Base-by-base conservation (phyloP, 2,329 filamentous ascomycete genomes). In the Fusarium sp. region DNA sequence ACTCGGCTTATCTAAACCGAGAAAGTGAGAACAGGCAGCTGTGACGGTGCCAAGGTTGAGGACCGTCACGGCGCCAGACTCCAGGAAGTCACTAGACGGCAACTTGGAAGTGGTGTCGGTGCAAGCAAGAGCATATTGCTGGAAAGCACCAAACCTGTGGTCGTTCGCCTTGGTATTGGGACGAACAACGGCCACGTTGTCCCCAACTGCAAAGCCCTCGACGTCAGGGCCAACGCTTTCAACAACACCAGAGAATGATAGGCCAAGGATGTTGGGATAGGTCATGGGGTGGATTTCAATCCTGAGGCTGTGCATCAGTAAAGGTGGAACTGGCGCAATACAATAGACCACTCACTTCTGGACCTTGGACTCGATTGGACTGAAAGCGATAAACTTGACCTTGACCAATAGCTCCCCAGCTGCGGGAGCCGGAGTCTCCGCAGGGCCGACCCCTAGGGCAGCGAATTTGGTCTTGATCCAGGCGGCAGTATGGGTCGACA, bases 41-140 rank as follows among this genome's bases (percentile, higher is more conserved):
- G 48, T 52, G 48, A 52, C 36, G 2, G 36, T 52, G 9, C 18
- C 48, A 4, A 52, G 48, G 15, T 52, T 52, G 13, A 52, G 36
- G 13, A 52, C 15, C 6, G 27, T 16, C 23, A 27, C 34, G 4
- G 34, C 48, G 1, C 48, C 48, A 1, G 48, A 52, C 48, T 52
- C 48, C 13, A 52, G n/a, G 4, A 40, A 12, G 0, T 39, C 15
- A 4, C 48, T 18, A 5, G 36, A 40, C 1, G 48, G 36, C 10
- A 52, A 11, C 13, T 52, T 52, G 4, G 48, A 15, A 8, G 48
- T 52, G 23, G 36, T 52, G 15, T 52, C 48, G 13, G 18, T 34
- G 13, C 48, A 52, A 6, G 36, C 48, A 28, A 52, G 48, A 2
- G 48, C 48, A 40, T 52, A 52, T 10, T 52, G 48, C 48, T 52